Evolutionary conservation across 495 filamentous ascomycete genomes (phyloP).

Genomic region (Aspergillus ellipticus): DNA sequence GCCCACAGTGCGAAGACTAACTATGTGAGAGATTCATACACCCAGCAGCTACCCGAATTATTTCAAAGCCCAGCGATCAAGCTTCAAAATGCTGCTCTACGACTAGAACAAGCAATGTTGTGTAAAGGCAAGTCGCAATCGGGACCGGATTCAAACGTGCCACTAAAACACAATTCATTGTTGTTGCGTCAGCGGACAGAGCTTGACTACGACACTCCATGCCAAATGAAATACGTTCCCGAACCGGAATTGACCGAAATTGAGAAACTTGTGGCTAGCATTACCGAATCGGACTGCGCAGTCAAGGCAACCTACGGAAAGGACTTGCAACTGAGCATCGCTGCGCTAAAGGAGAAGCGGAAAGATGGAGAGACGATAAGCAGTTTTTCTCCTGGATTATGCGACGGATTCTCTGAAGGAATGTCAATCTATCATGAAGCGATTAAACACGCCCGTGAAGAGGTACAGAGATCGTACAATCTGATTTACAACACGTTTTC

Average conservation of each 20-base stretch:
- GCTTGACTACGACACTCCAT: background rate
- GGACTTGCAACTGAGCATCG: conserved; percentile 33
- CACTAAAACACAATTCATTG: too few species aligned
- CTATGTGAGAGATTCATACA: background rate
- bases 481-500: conserved; percentile 25
- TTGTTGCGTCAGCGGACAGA: background rate
- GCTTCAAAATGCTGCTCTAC: background rate
- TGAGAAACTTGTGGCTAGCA: conserved; percentile 24
- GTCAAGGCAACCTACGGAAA: conserved; percentile 34
- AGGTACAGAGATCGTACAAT: conserved; percentile 11
- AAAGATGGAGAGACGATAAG: background rate
- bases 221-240: background rate
- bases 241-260: conserved; percentile 26
- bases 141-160: too few species aligned
- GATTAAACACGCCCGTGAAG: conserved; percentile 8
- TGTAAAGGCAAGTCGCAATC: too few species aligned
- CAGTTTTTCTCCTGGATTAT: background rate
- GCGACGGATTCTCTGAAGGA: background rate
- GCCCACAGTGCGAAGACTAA: background rate
- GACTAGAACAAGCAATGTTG: background rate
- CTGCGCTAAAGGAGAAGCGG: conserved; percentile 17
- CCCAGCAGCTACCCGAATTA: background rate
- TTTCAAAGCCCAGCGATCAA: background rate
- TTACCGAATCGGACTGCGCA: conserved; percentile 23
- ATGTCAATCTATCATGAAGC: conserved; percentile 12